phyloP scores from a whole-genome alignment of 768 basidiomycete genomes.

The Suillus ampliporus region DNA sequence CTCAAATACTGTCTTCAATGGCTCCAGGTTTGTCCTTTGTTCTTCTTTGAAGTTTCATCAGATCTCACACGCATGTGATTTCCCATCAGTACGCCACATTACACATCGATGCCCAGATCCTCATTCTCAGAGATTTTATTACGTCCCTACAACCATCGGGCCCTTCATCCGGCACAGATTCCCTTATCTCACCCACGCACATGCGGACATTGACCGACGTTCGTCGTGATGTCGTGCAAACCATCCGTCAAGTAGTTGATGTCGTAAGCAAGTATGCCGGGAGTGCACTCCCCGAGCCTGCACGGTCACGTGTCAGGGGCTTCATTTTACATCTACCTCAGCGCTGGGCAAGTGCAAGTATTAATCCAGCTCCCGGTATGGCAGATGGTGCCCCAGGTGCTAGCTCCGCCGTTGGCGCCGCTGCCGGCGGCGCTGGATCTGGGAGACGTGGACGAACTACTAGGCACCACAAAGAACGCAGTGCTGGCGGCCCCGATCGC shows the following conservation, averaged over 20 bases:
- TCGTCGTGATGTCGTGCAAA: constrained; percentile 84
- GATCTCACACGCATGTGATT: background rate
- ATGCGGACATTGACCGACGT: constrained; percentile 74
- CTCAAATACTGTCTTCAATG: constrained; percentile 87
- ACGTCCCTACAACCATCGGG: constrained; percentile 58
- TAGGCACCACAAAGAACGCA: constrained; percentile 45
- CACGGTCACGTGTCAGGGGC: constrained; percentile 69
- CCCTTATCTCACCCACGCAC: constrained; percentile 52
- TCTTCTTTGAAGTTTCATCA: background rate
- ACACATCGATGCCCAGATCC: constrained; percentile 88
- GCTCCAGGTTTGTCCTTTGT: constrained; percentile 66
- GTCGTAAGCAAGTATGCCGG: constrained; percentile 88
- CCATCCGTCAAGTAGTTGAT: constrained; percentile 87
- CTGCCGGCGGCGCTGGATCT: constrained; percentile 27
- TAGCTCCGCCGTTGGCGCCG: constrained; percentile 43
- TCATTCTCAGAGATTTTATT: constrained; percentile 84
- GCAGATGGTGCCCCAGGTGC: constrained; percentile 37
- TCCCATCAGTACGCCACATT: constrained; percentile 75
- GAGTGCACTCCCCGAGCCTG: constrained; percentile 84
- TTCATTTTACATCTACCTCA: constrained; percentile 84
- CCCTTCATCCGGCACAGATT: constrained; percentile 32
- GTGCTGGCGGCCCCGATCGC: constrained; percentile 40
- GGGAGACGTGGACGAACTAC: constrained; percentile 23
- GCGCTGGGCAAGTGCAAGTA: constrained; percentile 67
- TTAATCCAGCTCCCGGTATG: constrained; percentile 22